phyloP scores from a whole-genome alignment of 495 filamentous ascomycete species.

The Cercophora newfieldiana region DNA sequence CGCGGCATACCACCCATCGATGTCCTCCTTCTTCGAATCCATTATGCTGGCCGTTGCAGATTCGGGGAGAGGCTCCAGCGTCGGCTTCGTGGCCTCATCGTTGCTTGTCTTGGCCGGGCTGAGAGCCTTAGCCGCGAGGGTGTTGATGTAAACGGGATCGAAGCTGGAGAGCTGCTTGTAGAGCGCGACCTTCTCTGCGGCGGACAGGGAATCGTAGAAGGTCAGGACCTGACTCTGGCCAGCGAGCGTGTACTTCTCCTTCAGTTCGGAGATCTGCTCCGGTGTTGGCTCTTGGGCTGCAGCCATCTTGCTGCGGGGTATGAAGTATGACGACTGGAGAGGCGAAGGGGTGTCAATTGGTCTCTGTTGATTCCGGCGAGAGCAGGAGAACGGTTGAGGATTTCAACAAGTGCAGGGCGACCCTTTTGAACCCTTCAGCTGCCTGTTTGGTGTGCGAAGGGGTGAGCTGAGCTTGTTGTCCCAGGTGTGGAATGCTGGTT shows the following conservation, averaged over 20 bases:
- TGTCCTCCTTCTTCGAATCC: conserved; percentile 77
- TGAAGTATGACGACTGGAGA: no score
- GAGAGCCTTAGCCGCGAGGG: conserved; percentile 76
- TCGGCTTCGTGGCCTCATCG: conserved; percentile 45
- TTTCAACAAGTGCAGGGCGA: not conserved
- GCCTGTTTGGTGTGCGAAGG: not conserved
- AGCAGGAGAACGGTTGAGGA: not conserved
- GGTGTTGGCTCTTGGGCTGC: conserved; percentile 65
- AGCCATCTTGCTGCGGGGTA: conserved; percentile 16
- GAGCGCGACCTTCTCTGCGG: conserved; percentile 71
- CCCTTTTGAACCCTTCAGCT: not conserved
- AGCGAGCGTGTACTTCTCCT: conserved; percentile 73
- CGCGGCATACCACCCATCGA: conserved; percentile 80
- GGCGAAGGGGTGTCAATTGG: not conserved
- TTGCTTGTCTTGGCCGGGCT: conserved; percentile 65
- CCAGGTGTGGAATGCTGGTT: not conserved
- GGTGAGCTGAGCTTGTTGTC: not conserved
- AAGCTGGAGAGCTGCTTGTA: conserved; percentile 80
- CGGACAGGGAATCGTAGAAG: conserved; percentile 78
- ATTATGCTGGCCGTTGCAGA: conserved; percentile 85
- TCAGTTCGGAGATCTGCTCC: conserved; percentile 71
- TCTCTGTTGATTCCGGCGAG: not conserved
- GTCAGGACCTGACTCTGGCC: conserved; percentile 88
- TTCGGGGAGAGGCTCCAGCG: conserved; percentile 88
- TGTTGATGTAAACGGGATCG: conserved; percentile 80